A percentile compares a stretch with the other conserved stretches of the same genome.
phyloP scores from a whole-genome alignment of 345 rosid genomes.

The Alliaria petiolata region DNA sequence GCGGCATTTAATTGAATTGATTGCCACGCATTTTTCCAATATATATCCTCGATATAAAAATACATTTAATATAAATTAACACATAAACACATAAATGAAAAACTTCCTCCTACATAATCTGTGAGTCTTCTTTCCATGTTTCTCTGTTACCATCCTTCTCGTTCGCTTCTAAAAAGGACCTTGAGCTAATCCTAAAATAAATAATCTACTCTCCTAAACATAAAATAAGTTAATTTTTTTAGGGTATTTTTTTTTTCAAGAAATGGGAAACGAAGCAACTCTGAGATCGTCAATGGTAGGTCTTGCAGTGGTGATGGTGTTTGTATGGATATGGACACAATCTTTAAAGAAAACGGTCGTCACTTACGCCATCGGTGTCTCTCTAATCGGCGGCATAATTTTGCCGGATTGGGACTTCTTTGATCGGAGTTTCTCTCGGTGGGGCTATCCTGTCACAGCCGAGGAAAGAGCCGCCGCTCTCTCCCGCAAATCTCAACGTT shows the following conservation, averaged over 20 bases:
- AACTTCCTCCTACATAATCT: slow-evolving; percentile 21
- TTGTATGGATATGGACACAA: slow-evolving; percentile 55
- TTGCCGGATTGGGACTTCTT: slow-evolving; percentile 90
- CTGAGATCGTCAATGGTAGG: slow-evolving; percentile 55
- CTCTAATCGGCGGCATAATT: slow-evolving; percentile 59
- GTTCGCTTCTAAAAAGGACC: neutral
- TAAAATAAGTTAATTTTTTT: neutral
- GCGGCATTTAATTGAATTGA: slow-evolving; percentile 21
- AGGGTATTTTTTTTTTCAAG: neutral
- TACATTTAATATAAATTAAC: neutral
- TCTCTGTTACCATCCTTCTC: slow-evolving; percentile 13
- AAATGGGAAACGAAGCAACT: slow-evolving; percentile 54
- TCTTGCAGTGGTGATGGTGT: slow-evolving; percentile 49
- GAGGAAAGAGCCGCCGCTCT: slow-evolving; percentile 57
- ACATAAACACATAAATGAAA: neutral
- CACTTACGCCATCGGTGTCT: slow-evolving; percentile 56
- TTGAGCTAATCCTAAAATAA: neutral
- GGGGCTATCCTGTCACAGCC: slow-evolving; percentile 53
- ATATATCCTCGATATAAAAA: neutral
- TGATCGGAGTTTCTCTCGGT: slow-evolving; percentile 66
- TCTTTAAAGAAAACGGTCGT: slow-evolving; percentile 55
- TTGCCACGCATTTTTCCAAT: slow-evolving; percentile 14
- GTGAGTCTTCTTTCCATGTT: slow-evolving; percentile 28
- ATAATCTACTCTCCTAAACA: neutral
- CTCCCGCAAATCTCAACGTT: slow-evolving; percentile 42